Base-by-base conservation (phyloP, 345 rosid species). In the Crucihimalaya himalaica region DNA sequence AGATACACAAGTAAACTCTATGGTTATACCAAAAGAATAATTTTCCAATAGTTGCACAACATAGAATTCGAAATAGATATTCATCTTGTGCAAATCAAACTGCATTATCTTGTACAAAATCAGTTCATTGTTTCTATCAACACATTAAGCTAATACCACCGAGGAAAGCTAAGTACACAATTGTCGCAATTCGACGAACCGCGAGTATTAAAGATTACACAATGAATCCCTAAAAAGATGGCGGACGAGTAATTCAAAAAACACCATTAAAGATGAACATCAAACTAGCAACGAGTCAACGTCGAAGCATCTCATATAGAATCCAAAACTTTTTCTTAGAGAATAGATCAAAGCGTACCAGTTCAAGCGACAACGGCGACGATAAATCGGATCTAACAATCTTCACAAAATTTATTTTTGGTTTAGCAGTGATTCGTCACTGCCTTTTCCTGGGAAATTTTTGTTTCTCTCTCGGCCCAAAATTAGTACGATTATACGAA, bases 311-410 rank as follows among this genome's bases (percentile, higher is more conserved):
- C 65, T 64, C 43, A 35, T 19, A 45, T 0, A 0, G 18, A 40
- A 48, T 48, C 68, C 52, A 32, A 43, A 43, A 43, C 27, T 15
- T 10, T 2, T 47, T 14, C 50, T n/a, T 21, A 34, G 18, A 25
- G n/a, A 47, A 47, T 8, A 63, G 31, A 64, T 48, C 53, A 65
- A 42, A 58, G 32, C 55, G 34, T 71, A 77, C 80, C 80, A 51
- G 54, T 58, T 57, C 32, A 71, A 47, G 62, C 50, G 23, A 55
- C 16, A 4, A 54, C 9, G 31, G 56, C 19, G 57, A 55, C 8
- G 37, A 43, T 45, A 8, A 28, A 5, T 47, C 46, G 39, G 56
- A 66, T 64, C 65, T 15, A 45, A 59, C 20, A n/a, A 5, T 15
- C 50, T 45, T 45, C 50, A 40, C 45, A 5, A 14, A 40, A 0